phyloP scores from a whole-genome alignment of 2,329 filamentous ascomycete species.

The Ascochyta rabiei region DNA sequence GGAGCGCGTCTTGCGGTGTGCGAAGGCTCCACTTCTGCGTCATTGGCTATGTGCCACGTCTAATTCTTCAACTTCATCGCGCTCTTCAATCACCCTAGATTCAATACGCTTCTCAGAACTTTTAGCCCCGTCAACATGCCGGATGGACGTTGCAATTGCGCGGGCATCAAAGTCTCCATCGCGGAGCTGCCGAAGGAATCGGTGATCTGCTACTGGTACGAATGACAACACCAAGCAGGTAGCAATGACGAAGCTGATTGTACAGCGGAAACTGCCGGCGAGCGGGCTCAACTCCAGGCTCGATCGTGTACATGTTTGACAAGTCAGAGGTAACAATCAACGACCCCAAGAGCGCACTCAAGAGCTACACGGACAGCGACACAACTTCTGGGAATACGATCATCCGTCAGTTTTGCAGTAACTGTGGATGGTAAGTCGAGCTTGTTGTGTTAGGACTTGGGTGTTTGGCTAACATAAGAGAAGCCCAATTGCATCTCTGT shows the following conservation, averaged over 20 bases:
- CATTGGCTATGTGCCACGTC: not conserved
- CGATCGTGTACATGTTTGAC: conserved; percentile 32
- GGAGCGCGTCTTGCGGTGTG: conserved; percentile 35
- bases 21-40: conserved; percentile 10
- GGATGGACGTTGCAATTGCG: conserved; percentile 42
- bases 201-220: conserved; percentile 40
- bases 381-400: conserved; percentile 38
- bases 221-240: not conserved
- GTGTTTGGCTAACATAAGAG: not conserved
- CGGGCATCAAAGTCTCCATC: conserved; percentile 34
- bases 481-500: conserved; percentile 32
- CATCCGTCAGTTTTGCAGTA: conserved; percentile 35
- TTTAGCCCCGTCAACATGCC: conserved; percentile 18
- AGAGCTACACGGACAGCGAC: conserved; percentile 35
- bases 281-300: conserved; percentile 28
- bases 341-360: conserved; percentile 28
- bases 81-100: not conserved
- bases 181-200: conserved; percentile 28
- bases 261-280: conserved; percentile 40
- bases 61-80: not conserved
- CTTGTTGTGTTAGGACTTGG: not conserved
- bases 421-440: conserved; percentile 36
- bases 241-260: not conserved
- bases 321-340: conserved; percentile 26
- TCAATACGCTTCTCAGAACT: not conserved